A percentile compares a stretch with the other conserved stretches of the same genome.
Conservation (phyloP, 257 asterid species). For the Solanum chilense region DNA sequence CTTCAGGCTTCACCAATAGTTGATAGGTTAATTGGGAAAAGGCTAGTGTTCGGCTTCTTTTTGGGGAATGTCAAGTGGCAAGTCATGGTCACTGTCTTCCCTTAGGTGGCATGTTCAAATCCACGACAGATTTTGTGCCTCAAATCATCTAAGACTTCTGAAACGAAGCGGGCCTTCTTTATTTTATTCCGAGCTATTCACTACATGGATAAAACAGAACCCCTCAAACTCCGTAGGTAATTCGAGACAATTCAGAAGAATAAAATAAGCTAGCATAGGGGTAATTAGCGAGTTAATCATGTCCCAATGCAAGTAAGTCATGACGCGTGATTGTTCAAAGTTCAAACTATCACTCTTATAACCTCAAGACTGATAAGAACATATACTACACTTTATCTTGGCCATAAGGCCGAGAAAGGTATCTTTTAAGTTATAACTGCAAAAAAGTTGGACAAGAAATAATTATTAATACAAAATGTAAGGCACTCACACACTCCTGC, state of each 20-base stretch:
- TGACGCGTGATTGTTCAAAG: no score
- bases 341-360: neutral
- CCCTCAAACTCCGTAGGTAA: neutral
- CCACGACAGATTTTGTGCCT: neutral
- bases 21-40: neutral
- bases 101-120: neutral
- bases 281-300: neutral
- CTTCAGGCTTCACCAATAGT: neutral
- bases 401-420: slow-evolving; percentile 33
- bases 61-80: neutral
- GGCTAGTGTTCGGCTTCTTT: neutral
- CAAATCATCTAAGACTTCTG: neutral
- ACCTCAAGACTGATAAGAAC: slow-evolving; percentile 14
- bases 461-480: neutral
- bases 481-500: slow-evolving; percentile 90
- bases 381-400: slow-evolving; percentile 28
- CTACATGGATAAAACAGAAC: neutral
- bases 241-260: neutral
- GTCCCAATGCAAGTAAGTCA: neutral
- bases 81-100: neutral
- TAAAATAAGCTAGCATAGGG: neutral
- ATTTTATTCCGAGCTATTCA: neutral
- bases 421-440: neutral
- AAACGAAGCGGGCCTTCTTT: neutral
- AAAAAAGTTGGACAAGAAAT: neutral